Percentiles rank a stretch among this genome's conserved stretches.
These are phyloP conservation scores for Yueomyces sinensis DNA, from an alignment of 805 yeast species.

Conservation along the genomic window DNA sequence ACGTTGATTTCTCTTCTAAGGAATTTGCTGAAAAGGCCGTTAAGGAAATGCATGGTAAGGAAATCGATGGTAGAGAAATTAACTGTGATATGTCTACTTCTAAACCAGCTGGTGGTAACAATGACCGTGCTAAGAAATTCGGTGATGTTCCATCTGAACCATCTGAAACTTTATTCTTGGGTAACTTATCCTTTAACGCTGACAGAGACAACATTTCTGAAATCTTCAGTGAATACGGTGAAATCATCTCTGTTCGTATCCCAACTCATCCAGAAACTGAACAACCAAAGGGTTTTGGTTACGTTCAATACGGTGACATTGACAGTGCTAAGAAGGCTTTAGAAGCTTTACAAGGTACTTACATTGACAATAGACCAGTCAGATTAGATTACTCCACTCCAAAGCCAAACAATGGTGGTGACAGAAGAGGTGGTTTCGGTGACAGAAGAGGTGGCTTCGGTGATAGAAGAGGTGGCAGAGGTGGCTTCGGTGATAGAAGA, in stretches of 20 bases:
- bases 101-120: constrained; percentile 46
- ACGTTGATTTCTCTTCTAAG: constrained; percentile 80
- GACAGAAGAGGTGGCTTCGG: constrained; percentile 24
- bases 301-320: constrained; percentile 76
- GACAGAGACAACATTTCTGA: constrained; percentile 67
- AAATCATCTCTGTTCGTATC: constrained; percentile 77
- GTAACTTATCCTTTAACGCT: constrained; percentile 88
- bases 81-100: constrained; percentile 86
- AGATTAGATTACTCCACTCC: constrained; percentile 94
- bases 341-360: constrained; percentile 77
- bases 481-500: constrained; percentile 16
- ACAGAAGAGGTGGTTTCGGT: constrained; percentile 30
- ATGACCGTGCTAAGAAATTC: constrained; percentile 74
- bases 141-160: constrained; percentile 90
- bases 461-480: constrained; percentile 15
- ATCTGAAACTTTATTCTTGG: constrained; percentile 90
- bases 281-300: constrained; percentile 98
- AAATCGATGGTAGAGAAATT: constrained; percentile 93
- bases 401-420: constrained; percentile 42
- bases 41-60: constrained; percentile 75
- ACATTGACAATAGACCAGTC: constrained; percentile 82
- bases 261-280: constrained; percentile 99
- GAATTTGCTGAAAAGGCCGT: constrained; percentile 79
- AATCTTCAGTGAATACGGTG: constrained; percentile 66
- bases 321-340: constrained; percentile 88